Conservation (phyloP, 1,284 basidiomycete genomes). For the Ceratobasidium sp. region DNA sequence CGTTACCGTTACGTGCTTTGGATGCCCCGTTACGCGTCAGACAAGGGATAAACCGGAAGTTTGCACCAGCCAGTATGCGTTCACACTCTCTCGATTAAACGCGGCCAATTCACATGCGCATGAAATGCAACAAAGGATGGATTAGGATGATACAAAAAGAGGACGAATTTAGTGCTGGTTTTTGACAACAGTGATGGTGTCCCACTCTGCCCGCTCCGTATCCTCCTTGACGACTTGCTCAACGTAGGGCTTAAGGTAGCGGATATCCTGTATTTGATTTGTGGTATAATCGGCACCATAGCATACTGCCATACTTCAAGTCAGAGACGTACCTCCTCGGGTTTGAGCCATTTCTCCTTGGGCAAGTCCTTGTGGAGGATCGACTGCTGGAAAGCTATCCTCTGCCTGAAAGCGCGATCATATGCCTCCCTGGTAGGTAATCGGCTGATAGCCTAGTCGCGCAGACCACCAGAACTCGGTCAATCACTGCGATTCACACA, state of each 20-base stretch:
- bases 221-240: constrained; percentile 78
- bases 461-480: constrained; percentile 12
- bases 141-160: constrained; percentile 3
- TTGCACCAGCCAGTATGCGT: no score
- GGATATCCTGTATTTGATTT: constrained; percentile 73
- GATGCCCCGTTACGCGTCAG: background rate
- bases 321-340: constrained; percentile 71
- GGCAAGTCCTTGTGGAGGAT: constrained; percentile 84
- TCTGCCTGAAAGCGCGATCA: constrained; percentile 91
- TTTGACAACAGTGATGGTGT: constrained; percentile 65
- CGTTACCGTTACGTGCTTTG: background rate
- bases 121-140: background rate
- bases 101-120: background rate
- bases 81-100: background rate
- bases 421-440: constrained; percentile 81
- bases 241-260: constrained; percentile 88
- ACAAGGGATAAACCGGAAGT: background rate
- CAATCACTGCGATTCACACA: constrained; percentile 5
- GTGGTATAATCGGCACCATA: constrained; percentile 31
- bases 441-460: constrained; percentile 82
- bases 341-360: constrained; percentile 83
- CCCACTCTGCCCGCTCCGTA: constrained; percentile 83
- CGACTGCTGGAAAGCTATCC: constrained; percentile 81
- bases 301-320: constrained; percentile 2
- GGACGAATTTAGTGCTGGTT: background rate